A percentile compares a stretch with the other conserved stretches of the same genome.
These are phyloP conservation scores for Paracoccidioides brasiliensis DNA, from an alignment of 2,329 filamentous ascomycete species.

Conservation along the genomic window DNA sequence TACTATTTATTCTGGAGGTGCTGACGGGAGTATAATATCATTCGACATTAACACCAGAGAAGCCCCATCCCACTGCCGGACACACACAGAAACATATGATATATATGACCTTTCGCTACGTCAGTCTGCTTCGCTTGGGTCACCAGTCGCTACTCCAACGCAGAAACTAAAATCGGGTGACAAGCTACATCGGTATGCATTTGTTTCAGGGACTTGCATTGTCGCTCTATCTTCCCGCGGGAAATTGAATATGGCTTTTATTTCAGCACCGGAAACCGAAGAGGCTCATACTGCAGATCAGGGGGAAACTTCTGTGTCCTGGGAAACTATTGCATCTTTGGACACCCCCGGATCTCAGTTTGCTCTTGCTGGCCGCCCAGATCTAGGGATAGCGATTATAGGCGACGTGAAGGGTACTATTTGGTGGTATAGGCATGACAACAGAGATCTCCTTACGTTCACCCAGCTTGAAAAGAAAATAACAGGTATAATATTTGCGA, in stretches of 20 bases:
- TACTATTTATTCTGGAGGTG: conserved; percentile 60
- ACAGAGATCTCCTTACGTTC: conserved; percentile 17
- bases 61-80: not conserved
- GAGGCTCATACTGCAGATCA: not conserved
- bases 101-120: not conserved
- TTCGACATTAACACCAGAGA: conserved; percentile 10
- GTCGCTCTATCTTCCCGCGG: conserved; percentile 20
- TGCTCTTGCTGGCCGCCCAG: conserved; percentile 19
- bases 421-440: conserved; percentile 23
- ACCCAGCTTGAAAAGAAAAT: conserved; percentile 17
- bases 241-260: conserved; percentile 21
- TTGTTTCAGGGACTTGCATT: conserved; percentile 23
- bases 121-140: not conserved
- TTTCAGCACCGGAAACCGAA: conserved; percentile 5
- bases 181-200: conserved; percentile 20
- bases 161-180: conserved; percentile 8
- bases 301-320: conserved; percentile 10
- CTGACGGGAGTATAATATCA: conserved; percentile 53
- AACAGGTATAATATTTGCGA: conserved; percentile 18
- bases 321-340: conserved; percentile 18
- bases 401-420: conserved; percentile 22
- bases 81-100: not conserved
- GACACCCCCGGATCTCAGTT: conserved; percentile 22
- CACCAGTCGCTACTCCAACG: not conserved
- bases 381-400: conserved; percentile 22